phyloP scores from a whole-genome alignment of 2,329 filamentous ascomycete genomes.

The Salinomyces thailandicus region DNA sequence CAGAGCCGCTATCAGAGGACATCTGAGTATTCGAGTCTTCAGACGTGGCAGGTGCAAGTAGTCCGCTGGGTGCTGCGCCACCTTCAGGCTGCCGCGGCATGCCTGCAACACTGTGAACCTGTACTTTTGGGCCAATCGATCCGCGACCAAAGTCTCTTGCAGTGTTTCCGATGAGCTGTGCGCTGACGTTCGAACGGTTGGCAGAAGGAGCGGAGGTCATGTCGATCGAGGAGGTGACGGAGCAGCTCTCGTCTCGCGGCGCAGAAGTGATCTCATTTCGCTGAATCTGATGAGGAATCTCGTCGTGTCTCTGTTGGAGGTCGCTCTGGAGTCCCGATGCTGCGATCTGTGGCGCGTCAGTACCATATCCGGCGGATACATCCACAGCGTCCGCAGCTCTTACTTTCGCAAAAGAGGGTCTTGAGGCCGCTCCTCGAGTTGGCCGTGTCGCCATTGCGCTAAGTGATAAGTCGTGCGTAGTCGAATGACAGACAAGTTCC shows the following conservation, averaged over 20 bases:
- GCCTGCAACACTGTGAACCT: constrained; percentile 16
- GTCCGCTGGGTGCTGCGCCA: constrained; percentile 12
- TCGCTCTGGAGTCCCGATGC: constrained; percentile 23
- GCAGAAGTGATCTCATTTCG: constrained; percentile 13
- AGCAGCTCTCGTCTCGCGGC: constrained; percentile 12
- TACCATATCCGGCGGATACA: background rate
- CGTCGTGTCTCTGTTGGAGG: no score
- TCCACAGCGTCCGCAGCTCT: constrained; percentile 6
- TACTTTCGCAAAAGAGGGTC: constrained; percentile 30
- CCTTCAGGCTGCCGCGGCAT: constrained; percentile 6
- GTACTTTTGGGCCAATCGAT: constrained; percentile 12
- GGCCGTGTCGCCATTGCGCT: constrained; percentile 25
- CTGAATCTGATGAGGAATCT: constrained; percentile 5
- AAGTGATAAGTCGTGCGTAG: no score
- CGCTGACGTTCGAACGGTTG: no score
- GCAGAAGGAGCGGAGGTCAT: no score
- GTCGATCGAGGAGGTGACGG: constrained; percentile 10
- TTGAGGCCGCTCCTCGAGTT: constrained; percentile 19
- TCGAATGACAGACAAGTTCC: constrained; percentile 12
- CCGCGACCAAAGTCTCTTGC: constrained; percentile 7
- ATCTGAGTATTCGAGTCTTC: constrained; percentile 38
- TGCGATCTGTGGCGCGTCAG: constrained; percentile 20
- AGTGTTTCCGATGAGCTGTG: no score
- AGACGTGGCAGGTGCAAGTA: constrained; percentile 14
- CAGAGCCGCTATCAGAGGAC: constrained; percentile 50